Base-by-base conservation (phyloP, 768 basidiomycete genomes). In the Pisolithus albus region DNA sequence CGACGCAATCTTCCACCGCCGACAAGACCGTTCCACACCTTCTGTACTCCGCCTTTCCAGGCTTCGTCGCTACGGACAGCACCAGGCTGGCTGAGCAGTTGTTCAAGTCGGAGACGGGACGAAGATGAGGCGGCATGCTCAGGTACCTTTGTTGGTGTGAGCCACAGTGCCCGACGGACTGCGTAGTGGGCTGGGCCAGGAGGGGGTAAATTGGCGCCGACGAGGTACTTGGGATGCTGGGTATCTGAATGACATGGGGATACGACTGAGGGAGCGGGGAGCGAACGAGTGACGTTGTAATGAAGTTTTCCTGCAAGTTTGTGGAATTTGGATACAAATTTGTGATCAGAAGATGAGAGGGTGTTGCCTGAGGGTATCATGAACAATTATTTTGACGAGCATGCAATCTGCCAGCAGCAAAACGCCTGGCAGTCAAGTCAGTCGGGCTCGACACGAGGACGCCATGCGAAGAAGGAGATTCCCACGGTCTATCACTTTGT, bases 171-270 rank as follows among this genome's bases (percentile, higher is more conserved):
- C 46, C 85, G 74, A 37, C 88, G 78, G 0, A 80, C 83, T 16
- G 69, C 67, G 64, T 84, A 91, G 59, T 81, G 72, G 4, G 72
- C 77, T 18, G 81, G 82, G 0, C 88, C 88, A 5, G 84, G 80
- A 42, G 75, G 73, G 16, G 84, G 84, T 30, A 86, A 69, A 8
- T 57, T 47, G 10, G 56, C 36, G 37, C 49, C 50, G 18, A 43
- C 47, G 46, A 57, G 41, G 49, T 38, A 37, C 9, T 40, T 49
- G 41, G 50, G 51, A 11, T 43, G 28, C 21, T 51, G 21, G 16
- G 23, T 47, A 41, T 48, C 32, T 36, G 46, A 19, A 32, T 21
- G 9, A 36, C 46, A 48, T 54, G 43, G 50, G 43, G 48, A 10
- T 10, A 32, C 30, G 37, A 16, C 21, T 32, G 30, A 46, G 15